Conservation (phyloP, 768 basidiomycete genomes). For the Rubroboletus pulcherrimus region DNA sequence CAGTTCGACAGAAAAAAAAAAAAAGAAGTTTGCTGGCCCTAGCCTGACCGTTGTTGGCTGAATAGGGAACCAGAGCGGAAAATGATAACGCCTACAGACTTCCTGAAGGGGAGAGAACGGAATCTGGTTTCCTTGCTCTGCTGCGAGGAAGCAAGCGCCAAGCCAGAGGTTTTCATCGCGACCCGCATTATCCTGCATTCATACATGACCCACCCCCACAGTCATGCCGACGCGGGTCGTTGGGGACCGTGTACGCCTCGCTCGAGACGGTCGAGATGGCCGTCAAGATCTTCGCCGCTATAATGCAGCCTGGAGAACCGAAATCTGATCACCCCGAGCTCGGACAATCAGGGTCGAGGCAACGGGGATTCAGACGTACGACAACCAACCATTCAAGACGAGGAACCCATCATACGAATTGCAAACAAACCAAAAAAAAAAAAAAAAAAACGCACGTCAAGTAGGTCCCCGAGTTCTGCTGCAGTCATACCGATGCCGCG, state of each 20-base stretch:
- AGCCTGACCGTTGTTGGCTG: neutral
- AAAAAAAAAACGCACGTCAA: conserved; percentile 28
- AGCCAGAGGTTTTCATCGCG: neutral
- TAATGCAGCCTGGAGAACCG: conserved; percentile 6
- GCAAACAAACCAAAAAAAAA: neutral
- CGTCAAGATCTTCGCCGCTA: conserved; percentile 15
- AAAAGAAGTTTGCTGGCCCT: neutral
- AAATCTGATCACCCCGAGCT: conserved; percentile 5
- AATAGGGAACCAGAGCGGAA: conserved; percentile 9
- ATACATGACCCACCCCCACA: conserved; percentile 1
- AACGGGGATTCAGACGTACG: conserved; percentile 6
- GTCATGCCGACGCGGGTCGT: conserved; percentile 14
- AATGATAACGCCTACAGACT: neutral
- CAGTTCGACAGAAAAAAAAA: neutral
- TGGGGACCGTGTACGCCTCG: conserved; percentile 1
- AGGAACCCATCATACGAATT: neutral
- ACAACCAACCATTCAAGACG: neutral
- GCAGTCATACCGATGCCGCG: conserved; percentile 24
- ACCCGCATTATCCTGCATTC: neutral
- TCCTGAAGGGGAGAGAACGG: conserved; percentile 3
- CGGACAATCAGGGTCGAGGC: conserved; percentile 16
- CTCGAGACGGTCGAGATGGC: neutral
- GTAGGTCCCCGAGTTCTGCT: conserved; percentile 29
- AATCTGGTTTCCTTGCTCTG: neutral
- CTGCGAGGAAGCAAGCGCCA: conserved; percentile 4